Evolutionary conservation across 140 eudicot genomes (phyloP).

Genomic region (Ambrosia hybrid): DNA sequence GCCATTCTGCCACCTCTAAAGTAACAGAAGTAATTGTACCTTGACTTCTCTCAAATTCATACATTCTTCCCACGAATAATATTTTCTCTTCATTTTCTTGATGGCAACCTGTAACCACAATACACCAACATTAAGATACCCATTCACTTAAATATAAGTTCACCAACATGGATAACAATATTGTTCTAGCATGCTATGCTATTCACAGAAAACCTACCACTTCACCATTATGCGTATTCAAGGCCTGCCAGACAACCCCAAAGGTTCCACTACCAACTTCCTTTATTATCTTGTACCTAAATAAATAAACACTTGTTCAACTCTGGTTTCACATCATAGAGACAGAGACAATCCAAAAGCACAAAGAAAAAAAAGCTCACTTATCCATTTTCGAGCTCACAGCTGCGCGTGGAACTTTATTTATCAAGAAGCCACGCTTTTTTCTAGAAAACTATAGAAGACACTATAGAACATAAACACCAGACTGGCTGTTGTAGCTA

Average conservation of each 20-base stretch:
- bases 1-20: no score
- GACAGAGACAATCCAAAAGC: not conserved
- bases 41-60: conserved; percentile 92
- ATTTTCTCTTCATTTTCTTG: conserved; percentile 86
- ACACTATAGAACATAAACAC: conserved; percentile 34
- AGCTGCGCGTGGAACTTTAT: conserved; percentile 44
- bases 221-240: conserved; percentile 79
- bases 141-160: not conserved
- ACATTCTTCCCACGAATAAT: conserved; percentile 93
- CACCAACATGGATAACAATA: not conserved
- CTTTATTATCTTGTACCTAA: conserved; percentile 65
- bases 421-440: conserved; percentile 30
- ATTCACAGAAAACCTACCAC: conserved; percentile 49
- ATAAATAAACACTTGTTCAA: not conserved
- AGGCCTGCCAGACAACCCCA: conserved; percentile 87
- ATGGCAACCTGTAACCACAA: conserved; percentile 61
- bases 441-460: conserved; percentile 32
- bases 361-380: conserved; percentile 34
- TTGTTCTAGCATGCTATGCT: not conserved
- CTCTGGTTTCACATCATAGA: not conserved
- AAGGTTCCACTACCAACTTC: conserved; percentile 93
- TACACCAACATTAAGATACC: conserved; percentile 6
- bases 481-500: conserved; percentile 47
- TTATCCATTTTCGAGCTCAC: conserved; percentile 64
- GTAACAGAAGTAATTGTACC: conserved; percentile 35